These are phyloP conservation scores for Claviceps paspali DNA, from an alignment of 2,329 filamentous ascomycete genomes.

Conservation along the genomic window DNA sequence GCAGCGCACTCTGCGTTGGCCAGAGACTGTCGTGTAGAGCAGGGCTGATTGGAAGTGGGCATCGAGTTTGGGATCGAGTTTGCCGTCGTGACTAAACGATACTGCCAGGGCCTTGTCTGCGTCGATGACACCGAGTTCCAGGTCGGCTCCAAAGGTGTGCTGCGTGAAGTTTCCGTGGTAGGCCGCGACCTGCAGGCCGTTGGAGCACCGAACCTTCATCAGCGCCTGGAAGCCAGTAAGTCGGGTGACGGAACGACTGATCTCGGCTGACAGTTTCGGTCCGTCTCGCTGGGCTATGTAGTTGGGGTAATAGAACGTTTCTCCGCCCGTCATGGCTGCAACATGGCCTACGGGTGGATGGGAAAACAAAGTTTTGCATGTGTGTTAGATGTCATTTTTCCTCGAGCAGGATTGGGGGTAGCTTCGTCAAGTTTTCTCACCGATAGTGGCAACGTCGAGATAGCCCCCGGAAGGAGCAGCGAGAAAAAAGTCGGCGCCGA, in stretches of 20 bases:
- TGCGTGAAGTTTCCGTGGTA: slow-evolving; percentile 97
- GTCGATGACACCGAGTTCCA: slow-evolving; percentile 86
- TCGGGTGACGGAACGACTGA: slow-evolving; percentile 70
- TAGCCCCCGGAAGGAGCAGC: slow-evolving; percentile 82
- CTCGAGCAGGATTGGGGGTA: neutral
- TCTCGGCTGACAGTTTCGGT: slow-evolving; percentile 68
- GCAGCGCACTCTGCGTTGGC: slow-evolving; percentile 80
- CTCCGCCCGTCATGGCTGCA: slow-evolving; percentile 77
- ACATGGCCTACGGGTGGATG: slow-evolving; percentile 66
- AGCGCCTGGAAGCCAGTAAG: slow-evolving; percentile 91
- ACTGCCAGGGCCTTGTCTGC: slow-evolving; percentile 87
- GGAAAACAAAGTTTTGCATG: too few relatives aligned
- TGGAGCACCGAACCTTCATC: slow-evolving; percentile 97
- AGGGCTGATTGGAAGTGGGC: slow-evolving; percentile 94
- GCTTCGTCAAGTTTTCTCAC: slow-evolving; percentile 26
- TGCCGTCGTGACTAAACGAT: slow-evolving; percentile 89
- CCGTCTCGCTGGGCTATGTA: slow-evolving; percentile 80
- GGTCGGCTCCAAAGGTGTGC: slow-evolving; percentile 84
- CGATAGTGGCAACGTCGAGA: slow-evolving; percentile 83
- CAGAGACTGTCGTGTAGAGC: slow-evolving; percentile 81
- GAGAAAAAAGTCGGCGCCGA: slow-evolving; percentile 89
- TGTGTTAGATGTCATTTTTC: slow-evolving; percentile 1
- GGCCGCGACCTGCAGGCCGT: slow-evolving; percentile 80
- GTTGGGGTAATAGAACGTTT: slow-evolving; percentile 94
- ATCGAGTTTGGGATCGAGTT: slow-evolving; percentile 91